Conservation (phyloP, 352 stramenopile species). For the Chrysophaeum taylorii region DNA sequence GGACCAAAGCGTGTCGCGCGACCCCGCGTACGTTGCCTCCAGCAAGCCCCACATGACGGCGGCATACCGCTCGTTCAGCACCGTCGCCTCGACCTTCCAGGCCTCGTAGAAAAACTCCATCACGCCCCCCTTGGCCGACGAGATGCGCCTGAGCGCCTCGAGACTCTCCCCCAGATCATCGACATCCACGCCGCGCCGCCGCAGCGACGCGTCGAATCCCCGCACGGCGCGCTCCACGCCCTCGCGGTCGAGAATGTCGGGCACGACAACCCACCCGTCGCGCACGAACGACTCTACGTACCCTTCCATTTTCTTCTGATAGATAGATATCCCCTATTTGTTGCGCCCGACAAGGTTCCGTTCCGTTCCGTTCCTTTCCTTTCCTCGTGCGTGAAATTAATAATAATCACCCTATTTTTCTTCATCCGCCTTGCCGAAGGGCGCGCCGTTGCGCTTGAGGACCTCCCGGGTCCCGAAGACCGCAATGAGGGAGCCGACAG, state of each 20-base stretch:
- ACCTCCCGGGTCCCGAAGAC: too few species aligned
- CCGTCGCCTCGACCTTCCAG: conserved; percentile 56
- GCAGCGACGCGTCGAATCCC: conserved; percentile 47
- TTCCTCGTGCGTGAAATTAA: too few species aligned
- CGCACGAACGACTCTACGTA: conserved; percentile 46
- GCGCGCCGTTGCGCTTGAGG: too few species aligned
- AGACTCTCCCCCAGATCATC: conserved; percentile 52
- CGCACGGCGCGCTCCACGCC: conserved; percentile 47
- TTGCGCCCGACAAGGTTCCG: too few species aligned
- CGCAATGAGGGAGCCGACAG: too few species aligned
- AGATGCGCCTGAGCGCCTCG: conserved; percentile 59
- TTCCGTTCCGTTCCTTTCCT: too few species aligned
- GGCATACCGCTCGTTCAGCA: not conserved
- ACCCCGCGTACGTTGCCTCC: not conserved
- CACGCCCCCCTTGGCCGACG: conserved; percentile 69
- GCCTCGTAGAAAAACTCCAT: conserved; percentile 73
- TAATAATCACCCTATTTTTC: too few species aligned
- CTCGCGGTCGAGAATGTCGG: conserved; percentile 49
- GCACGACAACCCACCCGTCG: conserved; percentile 58
- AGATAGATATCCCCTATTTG: too few species aligned
- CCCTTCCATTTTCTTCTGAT: too few species aligned
- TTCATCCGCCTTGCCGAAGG: too few species aligned
- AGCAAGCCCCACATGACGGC: not conserved
- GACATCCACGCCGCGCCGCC: conserved; percentile 60
- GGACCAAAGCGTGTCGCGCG: not conserved